Base-by-base conservation (phyloP, 2,329 filamentous ascomycete genomes). In the Bipolaris victoriae region DNA sequence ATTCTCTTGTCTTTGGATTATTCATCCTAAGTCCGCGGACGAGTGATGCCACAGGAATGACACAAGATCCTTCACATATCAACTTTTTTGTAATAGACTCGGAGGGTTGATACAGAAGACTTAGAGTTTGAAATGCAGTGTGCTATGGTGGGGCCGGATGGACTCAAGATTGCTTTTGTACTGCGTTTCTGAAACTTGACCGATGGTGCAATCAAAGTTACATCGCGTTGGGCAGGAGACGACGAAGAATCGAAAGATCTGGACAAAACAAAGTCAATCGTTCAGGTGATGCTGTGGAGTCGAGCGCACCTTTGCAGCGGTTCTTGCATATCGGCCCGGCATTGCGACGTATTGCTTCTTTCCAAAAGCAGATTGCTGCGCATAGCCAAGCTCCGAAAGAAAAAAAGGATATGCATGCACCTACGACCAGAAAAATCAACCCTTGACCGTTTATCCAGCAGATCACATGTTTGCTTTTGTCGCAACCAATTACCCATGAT, bases 361-460 rank as follows among this genome's bases (percentile, higher is more conserved):
- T 22, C 49, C 49, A 48, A 47, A 49, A 45, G 50, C 43, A 39
- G 45, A 51, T n/a, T 24, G 37, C 31, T 20, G 16, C 29, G 41
- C 51, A 47, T 36, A 13, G 44, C 44, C 45, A 43, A 49, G 39
- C 29, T 15, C 24, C n/a, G 37, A 36, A 37, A 33, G 36, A 18
- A 20, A 46, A 46, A 15, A 7, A 49, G 29, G 29, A 16, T 20
- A 40, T 24, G 5, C 33, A 46, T 22, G 36, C 22, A 49, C 3
- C 13, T 18, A 15, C 9, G 7, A 5, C 7, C 15, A 39, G 18
- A 49, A 49, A 26, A 39, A 37, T 11, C 9, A n/a, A 26, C 7
- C 16, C 20, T 49, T 18, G 13, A 39, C 22, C 35, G 35, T 49
- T 49, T 49, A 3, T 20, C 33, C 35, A 31, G 11, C n/a, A 18